Base-by-base conservation (phyloP, 2,329 filamentous ascomycete species). In the Sporothrix pseudoabietina region DNA sequence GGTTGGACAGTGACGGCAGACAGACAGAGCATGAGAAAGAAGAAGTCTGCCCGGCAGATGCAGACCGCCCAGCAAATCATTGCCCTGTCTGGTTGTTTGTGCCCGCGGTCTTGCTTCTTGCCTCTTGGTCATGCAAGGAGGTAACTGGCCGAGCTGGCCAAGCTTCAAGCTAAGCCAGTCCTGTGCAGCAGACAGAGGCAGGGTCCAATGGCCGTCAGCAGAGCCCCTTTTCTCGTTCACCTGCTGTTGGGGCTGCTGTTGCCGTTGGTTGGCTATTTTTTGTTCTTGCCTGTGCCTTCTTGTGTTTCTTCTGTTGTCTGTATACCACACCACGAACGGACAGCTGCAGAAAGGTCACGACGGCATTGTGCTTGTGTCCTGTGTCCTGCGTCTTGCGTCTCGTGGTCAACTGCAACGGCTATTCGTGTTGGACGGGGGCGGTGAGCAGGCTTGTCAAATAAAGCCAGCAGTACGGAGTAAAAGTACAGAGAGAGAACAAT, bases 181-280 rank as follows among this genome's bases (percentile, higher is more conserved):
- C 8, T 35, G 35, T 35, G 22, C 61, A 39, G 22, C 44, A 32
- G n/a, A 22, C n/a, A 26, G 8, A n/a, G 44, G 22, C 22, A 70
- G 54, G 57, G 41, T 32, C 69, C 69, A 70, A 71, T 71, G 52
- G 69, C 55, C 35, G 69, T 19, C 41, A 32, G 69, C 54, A 71
- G 39, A 19, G 68, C 9, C 39, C 54, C 41, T 32, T 44, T 61
- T 61, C 55, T 12, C 54, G 49, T 16, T 49, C 44, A 49, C 44
- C 41, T 44, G 8, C 12, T 57, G 49, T 12, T 26, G 32, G 35
- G 22, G n/a, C 22, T 35, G 55, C 35, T 35, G 8, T 3, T 35
- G 35, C 35, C 35, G 35, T 61, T 61, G 69, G 26, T 44, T 59
- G 55, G 9, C 54, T 57, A 3, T 47, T 26, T 22, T 10, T 26